These are phyloP conservation scores for Leptographium flavum DNA, from an alignment of 2,329 filamentous ascomycete species.

Conservation along the genomic window DNA sequence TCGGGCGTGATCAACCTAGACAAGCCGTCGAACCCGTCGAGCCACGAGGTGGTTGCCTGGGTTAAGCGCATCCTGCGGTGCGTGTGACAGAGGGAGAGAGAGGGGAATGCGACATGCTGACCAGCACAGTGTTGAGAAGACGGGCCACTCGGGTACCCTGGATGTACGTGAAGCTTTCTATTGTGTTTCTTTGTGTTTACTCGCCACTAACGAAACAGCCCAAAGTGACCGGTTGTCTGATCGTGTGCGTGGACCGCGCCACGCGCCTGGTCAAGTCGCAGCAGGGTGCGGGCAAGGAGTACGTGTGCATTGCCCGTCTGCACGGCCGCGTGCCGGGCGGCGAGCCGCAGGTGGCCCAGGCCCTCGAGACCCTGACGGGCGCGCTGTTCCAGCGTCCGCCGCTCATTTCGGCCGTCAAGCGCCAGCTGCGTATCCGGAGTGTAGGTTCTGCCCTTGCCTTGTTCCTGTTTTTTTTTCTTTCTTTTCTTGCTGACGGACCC, in stretches of 20 bases:
- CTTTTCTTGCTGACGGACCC: too few species aligned
- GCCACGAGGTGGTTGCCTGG: constrained; percentile 98
- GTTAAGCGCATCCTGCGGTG: constrained; percentile 93
- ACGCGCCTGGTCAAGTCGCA: constrained; percentile 97
- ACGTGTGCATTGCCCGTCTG: constrained; percentile 86
- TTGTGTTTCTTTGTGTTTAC: neutral
- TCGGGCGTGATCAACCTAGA: constrained; percentile 97
- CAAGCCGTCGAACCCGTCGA: constrained; percentile 94
- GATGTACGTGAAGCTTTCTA: constrained; percentile 30
- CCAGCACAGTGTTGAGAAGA: constrained; percentile 66
- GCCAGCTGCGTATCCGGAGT: constrained; percentile 93
- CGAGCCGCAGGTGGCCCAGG: constrained; percentile 81
- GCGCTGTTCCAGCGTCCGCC: constrained; percentile 95
- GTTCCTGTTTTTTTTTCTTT: too few species aligned
- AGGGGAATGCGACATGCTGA: neutral
- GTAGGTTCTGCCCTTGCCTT: constrained; percentile 4
- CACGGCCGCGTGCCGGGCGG: constrained; percentile 93
- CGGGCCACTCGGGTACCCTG: constrained; percentile 93
- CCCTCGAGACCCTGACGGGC: constrained; percentile 89
- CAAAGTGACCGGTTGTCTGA: constrained; percentile 56
- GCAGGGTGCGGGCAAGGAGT: constrained; percentile 98
- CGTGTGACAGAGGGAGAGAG: constrained; percentile 11
- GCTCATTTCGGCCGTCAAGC: constrained; percentile 96
- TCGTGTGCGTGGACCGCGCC: constrained; percentile 66
- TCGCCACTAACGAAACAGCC: constrained; percentile 30